Conservation (phyloP, 768 basidiomycete genomes). For the Amanita molliuscula region DNA sequence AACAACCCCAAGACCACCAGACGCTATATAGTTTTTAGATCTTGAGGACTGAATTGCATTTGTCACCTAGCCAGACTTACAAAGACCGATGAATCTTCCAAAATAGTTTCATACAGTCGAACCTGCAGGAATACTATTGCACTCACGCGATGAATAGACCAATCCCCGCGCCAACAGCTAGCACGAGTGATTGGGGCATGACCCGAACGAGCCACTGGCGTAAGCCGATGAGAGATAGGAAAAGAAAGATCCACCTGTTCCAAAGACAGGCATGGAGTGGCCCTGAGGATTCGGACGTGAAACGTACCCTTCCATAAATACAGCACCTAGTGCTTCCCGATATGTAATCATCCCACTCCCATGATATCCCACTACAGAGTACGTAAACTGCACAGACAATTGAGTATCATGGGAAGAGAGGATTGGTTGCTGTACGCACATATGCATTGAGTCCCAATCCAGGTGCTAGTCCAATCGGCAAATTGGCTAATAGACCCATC, state of each 20-base stretch:
- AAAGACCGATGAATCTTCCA: slow-evolving; percentile 62
- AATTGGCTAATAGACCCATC: slow-evolving; percentile 78
- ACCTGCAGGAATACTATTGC: background rate
- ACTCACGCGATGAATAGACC: slow-evolving; percentile 80
- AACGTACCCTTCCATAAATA: slow-evolving; percentile 77
- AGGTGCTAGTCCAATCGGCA: slow-evolving; percentile 86
- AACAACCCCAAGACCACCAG: slow-evolving; percentile 62
- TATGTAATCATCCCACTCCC: slow-evolving; percentile 67
- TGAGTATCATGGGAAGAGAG: background rate
- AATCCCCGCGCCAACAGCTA: slow-evolving; percentile 81
- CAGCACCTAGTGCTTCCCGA: slow-evolving; percentile 71
- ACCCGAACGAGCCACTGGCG: slow-evolving; percentile 86
- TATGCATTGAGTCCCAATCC: slow-evolving; percentile 80
- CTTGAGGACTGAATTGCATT: background rate
- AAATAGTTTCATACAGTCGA: slow-evolving; percentile 5
- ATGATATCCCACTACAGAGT: slow-evolving; percentile 81
- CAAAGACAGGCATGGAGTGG: background rate
- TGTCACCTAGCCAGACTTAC: slow-evolving; percentile 22
- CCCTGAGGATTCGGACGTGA: background rate
- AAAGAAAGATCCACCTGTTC: slow-evolving; percentile 68
- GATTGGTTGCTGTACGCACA: slow-evolving; percentile 27
- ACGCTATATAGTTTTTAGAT: slow-evolving; percentile 26
- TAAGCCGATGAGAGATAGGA: slow-evolving; percentile 71
- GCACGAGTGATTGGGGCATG: slow-evolving; percentile 80
- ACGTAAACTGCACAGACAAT: slow-evolving; percentile 51